Base-by-base conservation (phyloP, 2,329 filamentous ascomycete genomes). In the Hypoxylon sp. region DNA sequence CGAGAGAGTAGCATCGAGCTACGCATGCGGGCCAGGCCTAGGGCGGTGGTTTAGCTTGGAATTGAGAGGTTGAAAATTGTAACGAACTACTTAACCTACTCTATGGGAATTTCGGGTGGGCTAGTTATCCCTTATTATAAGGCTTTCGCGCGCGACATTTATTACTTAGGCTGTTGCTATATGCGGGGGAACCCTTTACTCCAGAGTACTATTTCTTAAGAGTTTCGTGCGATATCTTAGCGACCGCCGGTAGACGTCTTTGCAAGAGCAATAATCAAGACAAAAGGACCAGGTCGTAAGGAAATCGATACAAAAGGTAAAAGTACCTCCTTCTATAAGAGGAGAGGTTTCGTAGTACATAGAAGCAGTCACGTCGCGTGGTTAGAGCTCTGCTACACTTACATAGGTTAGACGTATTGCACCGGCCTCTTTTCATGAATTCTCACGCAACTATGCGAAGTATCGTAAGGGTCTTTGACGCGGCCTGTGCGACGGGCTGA, bases 161-260 rank as follows among this genome's bases (percentile, higher is more conserved):
- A 62, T 59, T 61, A 50, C 55, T 8, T 44, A 39, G 15, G 34
- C 10, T 17, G 32, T 39, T 43, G 32, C 30, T 47, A 56, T 61
- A 54, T 58, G 57, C 58, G 46, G 58, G 24, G 28, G 32, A 51
- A 52, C 49, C 39, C 39, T 54, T 53, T 37, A 44, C 50, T 53
- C 39, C 46, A 48, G 43, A 39, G 24, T 49, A 26, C 37, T 11
- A 50, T 6, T 4, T 20, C n/a, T 41, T 6, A 39, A 17, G n/a
- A 39, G 41, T 39, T 59, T 49, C 46, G 26, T n/a, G 20, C n/a
- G 3, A 19, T 13, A 39, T n/a, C 13, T 39, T 39, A 13, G 34
- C 34, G n/a, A 6, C 7, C n/a, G 13, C n/a, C n/a, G n/a, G n/a
- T n/a, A n/a, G n/a, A n/a, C n/a, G n/a, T n/a, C n/a, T n/a, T n/a